Percentiles rank a stretch among this genome's conserved stretches.
phyloP scores from a whole-genome alignment of 2,329 filamentous ascomycete genomes.

The Talaromyces sp. region DNA sequence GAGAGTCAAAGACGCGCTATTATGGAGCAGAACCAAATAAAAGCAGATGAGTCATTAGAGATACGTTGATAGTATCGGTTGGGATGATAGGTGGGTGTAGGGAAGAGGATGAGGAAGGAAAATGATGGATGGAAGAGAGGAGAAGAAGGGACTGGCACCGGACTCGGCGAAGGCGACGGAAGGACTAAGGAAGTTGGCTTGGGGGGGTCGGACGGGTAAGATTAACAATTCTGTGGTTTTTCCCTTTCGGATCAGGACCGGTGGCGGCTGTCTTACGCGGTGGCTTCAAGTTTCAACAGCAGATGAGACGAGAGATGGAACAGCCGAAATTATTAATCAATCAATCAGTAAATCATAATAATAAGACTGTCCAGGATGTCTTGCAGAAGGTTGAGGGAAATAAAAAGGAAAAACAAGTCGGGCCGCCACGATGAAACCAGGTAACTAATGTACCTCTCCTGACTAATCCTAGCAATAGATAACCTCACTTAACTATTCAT shows the following conservation, averaged over 20 bases:
- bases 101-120: neutral
- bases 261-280: neutral
- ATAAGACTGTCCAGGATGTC: neutral
- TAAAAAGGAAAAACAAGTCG: neutral
- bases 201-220: neutral
- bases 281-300: neutral
- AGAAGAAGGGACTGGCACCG: neutral
- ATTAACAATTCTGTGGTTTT: neutral
- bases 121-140: conserved; percentile 3
- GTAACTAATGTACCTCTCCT: neutral
- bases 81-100: neutral
- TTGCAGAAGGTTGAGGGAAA: neutral
- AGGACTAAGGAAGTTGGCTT: neutral
- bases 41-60: conserved; percentile 10
- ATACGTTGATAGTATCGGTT: neutral
- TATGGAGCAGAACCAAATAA: neutral
- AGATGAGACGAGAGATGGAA: neutral
- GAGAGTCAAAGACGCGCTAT: conserved; percentile 8
- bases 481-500: neutral
- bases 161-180: conserved; percentile 14
- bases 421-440: conserved; percentile 11
- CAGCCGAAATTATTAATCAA: too few species aligned
- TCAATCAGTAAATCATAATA: too few species aligned
- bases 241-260: neutral
- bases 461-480: neutral